Conservation (phyloP, 352 stramenopile genomes). For the Pythium periplocum region DNA sequence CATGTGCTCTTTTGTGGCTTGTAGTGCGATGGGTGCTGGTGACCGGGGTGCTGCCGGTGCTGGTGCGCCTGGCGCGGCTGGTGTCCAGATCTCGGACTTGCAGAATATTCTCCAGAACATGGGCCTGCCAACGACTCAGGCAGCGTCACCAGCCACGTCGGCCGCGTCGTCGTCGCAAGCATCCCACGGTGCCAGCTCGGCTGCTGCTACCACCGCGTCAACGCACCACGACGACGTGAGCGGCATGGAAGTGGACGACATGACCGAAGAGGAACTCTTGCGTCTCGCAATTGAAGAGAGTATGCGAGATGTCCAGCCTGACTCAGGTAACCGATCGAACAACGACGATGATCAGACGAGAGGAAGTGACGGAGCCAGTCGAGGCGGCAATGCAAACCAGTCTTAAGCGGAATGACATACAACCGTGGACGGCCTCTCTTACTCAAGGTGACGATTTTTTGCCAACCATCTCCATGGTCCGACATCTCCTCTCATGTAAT, state of each 20-base stretch:
- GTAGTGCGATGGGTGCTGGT: constrained; percentile 65
- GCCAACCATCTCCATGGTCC: constrained; percentile 2
- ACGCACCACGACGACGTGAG: constrained; percentile 74
- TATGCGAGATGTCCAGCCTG: constrained; percentile 71
- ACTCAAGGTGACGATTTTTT: constrained; percentile 13
- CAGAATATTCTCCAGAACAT: constrained; percentile 88
- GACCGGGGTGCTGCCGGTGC: constrained; percentile 27
- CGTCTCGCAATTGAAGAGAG: constrained; percentile 83
- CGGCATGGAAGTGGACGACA: constrained; percentile 82
- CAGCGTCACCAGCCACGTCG: constrained; percentile 62
- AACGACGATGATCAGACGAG: constrained; percentile 21
- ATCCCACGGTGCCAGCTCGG: constrained; percentile 61
- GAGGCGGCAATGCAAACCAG: too few species aligned
- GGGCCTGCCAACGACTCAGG: constrained; percentile 64
- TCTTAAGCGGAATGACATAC: too few species aligned
- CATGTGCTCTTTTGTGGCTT: constrained; percentile 5
- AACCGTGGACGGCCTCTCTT: not conserved
- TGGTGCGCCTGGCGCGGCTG: constrained; percentile 22
- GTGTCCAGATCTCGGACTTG: constrained; percentile 81
- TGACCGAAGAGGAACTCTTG: constrained; percentile 83
- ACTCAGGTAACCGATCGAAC: constrained; percentile 53
- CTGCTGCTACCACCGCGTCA: constrained; percentile 63
- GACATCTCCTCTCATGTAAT: too few species aligned
- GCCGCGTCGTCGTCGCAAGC: constrained; percentile 72
- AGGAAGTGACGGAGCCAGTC: constrained; percentile 9